These are phyloP conservation scores for Lanmaoa pseudosensibilis DNA, from an alignment of 768 basidiomycete genomes.

Conservation along the genomic window DNA sequence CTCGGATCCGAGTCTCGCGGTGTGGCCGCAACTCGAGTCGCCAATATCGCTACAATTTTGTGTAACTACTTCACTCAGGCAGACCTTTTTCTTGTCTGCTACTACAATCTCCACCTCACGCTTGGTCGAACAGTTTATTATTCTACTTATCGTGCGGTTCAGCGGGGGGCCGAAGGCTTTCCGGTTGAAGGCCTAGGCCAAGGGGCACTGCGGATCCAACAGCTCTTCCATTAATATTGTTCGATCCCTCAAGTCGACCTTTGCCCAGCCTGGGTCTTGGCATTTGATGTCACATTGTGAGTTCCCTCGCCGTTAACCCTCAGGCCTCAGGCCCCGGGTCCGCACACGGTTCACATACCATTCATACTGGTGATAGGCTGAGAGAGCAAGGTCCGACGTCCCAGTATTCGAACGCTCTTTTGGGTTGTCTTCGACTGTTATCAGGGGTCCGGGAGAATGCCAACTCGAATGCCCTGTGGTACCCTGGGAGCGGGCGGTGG, in stretches of 20 bases:
- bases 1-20: no score
- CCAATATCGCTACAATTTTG: no score
- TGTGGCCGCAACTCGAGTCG: background rate
- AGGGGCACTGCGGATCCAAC: background rate
- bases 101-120: background rate
- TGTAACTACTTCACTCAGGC: background rate
- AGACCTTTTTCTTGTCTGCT: background rate
- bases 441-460: background rate
- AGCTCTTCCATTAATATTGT: background rate
- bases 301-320: background rate
- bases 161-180: background rate
- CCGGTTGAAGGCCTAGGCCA: background rate
- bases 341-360: background rate
- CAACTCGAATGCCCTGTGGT: background rate
- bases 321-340: background rate
- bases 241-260: background rate
- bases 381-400: background rate
- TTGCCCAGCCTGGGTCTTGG: background rate
- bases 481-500: background rate
- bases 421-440: background rate
- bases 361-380: background rate
- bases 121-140: background rate
- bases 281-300: background rate
- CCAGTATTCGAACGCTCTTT: no score
- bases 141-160: background rate